Base-by-base conservation (phyloP, 768 basidiomycete species). In the Pleurotus sapidus region DNA sequence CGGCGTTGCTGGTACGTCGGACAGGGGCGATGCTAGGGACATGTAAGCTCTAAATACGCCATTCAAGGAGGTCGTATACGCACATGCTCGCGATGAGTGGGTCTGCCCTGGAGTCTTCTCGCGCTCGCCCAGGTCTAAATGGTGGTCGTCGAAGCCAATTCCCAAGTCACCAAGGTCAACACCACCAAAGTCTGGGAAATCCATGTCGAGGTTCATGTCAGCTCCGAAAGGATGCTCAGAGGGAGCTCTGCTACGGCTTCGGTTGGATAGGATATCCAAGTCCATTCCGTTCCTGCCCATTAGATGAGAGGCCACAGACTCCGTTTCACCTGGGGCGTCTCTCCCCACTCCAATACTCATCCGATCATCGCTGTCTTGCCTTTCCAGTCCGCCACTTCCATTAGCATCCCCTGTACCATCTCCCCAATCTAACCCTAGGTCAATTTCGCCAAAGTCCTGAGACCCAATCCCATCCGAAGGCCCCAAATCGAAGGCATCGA, bases 391-490 rank as follows among this genome's bases (percentile, higher is more conserved):
- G 4, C 15, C 42, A 23, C n/a, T 45, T 20, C 71, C 73, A 43
- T 53, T 65, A 53, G 60, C 60, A 55, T 72, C 68, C 37, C 66
- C 67, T 9, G 78, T 76, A 45, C 82, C 82, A 58, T 85, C 89
- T 46, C 84, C 92, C 67, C 91, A 90, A 63, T 88, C 84, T 53
- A 93, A 79, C 55, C 88, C 91, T 25, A 94, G 76, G 67, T 92
- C 91, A 25, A 89, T 66, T 40, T 85, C 87, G 54, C 69, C 65
- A 66, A 87, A 90, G 67, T 91, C 91, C 67, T 92, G 89, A 2
- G 93, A 93, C 18, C 90, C 92, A 61, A 95, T 91, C 34, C 91
- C 93, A 61, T 89, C 89, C 0, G 83, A 82, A 14, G 87, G 87
- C 3, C 88, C 90, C 46, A 92, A 79, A 63, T 89, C 91, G 59